phyloP scores from a whole-genome alignment of 208 protist genomes.

The Porcisia hertigi region DNA sequence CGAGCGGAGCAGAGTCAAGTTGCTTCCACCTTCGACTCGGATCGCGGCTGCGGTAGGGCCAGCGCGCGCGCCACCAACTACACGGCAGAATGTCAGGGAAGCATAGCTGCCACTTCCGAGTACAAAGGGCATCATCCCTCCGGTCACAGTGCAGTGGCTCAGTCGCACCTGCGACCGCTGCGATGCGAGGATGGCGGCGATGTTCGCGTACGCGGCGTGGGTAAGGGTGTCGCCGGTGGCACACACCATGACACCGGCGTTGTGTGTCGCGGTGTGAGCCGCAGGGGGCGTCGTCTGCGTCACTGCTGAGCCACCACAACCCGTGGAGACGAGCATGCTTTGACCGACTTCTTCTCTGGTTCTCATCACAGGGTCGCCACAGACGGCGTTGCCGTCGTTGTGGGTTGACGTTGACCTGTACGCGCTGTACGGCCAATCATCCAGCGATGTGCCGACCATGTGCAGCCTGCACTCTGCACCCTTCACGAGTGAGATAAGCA shows the following conservation, averaged over 20 bases:
- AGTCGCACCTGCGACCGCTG: slow-evolving; percentile 9
- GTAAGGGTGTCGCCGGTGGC: slow-evolving; percentile 12
- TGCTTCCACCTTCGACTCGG: neutral
- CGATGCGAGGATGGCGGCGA: slow-evolving; percentile 6
- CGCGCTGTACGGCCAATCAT: slow-evolving; percentile 19
- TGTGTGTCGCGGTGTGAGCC: neutral
- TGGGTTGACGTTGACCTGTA: neutral
- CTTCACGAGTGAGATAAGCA: slow-evolving; percentile 16
- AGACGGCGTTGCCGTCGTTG: neutral
- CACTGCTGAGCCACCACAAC: neutral
- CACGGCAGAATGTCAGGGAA: slow-evolving; percentile 12
- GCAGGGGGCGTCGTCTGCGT: neutral
- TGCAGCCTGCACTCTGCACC: slow-evolving; percentile 30
- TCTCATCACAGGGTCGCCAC: neutral
- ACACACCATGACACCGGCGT: slow-evolving; percentile 18
- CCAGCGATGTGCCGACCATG: slow-evolving; percentile 20
- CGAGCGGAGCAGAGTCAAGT: slow-evolving; percentile 1
- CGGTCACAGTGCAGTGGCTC: slow-evolving; percentile 9
- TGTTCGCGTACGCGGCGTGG: slow-evolving; percentile 7
- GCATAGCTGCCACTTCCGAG: slow-evolving; percentile 7
- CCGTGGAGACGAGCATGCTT: neutral
- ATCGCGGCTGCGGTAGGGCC: slow-evolving; percentile 1
- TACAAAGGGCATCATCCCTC: neutral
- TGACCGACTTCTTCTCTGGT: neutral
- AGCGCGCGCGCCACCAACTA: neutral